A percentile compares a stretch with the other conserved stretches of the same genome.
These are phyloP conservation scores for Lasiodiplodia hormozganensis DNA, from an alignment of 2,329 filamentous ascomycete species.

Conservation along the genomic window DNA sequence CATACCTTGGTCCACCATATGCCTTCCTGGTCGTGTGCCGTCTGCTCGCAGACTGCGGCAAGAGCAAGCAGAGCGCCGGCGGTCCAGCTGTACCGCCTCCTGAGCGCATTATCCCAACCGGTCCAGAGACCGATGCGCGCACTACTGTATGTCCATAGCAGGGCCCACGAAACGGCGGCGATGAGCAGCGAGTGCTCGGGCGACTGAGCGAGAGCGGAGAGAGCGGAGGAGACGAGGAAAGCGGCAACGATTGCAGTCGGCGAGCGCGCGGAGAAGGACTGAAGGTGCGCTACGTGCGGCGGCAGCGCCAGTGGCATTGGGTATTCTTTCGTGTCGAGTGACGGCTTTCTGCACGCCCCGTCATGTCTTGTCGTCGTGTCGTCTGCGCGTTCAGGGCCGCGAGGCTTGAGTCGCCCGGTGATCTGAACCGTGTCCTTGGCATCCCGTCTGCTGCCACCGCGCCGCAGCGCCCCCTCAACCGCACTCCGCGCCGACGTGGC, in stretches of 20 bases:
- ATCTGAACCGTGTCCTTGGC: slow-evolving; percentile 22
- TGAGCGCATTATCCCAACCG: slow-evolving; percentile 36
- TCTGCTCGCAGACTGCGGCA: slow-evolving; percentile 52
- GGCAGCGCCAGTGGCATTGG: slow-evolving; percentile 31
- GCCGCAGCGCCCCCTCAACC: neutral
- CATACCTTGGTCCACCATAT: slow-evolving; percentile 56
- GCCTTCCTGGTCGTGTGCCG: slow-evolving; percentile 51
- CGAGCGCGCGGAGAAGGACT: slow-evolving; percentile 26
- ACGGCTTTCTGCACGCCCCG: slow-evolving; percentile 28
- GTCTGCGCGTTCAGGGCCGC: slow-evolving; percentile 18
- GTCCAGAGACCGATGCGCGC: slow-evolving; percentile 43
- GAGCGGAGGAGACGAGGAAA: slow-evolving; percentile 23
- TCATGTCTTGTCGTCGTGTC: slow-evolving; percentile 29
- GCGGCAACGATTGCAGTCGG: slow-evolving; percentile 13
- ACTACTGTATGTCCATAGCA: slow-evolving; percentile 46
- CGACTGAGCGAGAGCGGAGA: slow-evolving; percentile 20
- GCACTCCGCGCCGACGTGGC: neutral
- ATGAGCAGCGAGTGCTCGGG: slow-evolving; percentile 50
- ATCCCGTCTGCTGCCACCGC: neutral
- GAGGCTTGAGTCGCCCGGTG: slow-evolving; percentile 27
- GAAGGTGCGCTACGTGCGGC: slow-evolving; percentile 29
- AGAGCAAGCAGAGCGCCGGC: slow-evolving; percentile 52
- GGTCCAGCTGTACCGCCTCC: slow-evolving; percentile 44
- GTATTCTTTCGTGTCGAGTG: slow-evolving; percentile 23
- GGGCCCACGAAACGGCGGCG: slow-evolving; percentile 51